Evolutionary conservation across 225 moss, liverwort and hornwort genomes (phyloP).

Genomic region (Rhytidiadelphus loreus): DNA sequence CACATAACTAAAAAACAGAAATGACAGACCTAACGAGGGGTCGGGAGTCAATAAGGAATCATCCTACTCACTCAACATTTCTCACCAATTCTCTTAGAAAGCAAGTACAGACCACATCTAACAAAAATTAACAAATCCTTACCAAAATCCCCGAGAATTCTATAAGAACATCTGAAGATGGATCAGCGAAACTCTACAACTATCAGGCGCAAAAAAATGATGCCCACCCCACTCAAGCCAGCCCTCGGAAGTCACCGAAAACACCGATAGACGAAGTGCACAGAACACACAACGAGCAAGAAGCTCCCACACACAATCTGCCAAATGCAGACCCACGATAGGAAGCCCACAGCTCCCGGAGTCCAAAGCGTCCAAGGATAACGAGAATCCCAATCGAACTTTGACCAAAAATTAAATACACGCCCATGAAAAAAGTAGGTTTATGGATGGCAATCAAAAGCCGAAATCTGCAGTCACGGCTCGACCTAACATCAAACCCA

Average conservation of each 20-base stretch:
- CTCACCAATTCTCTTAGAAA: not conserved
- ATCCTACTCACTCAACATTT: too few relatives aligned
- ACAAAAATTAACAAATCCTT: not conserved
- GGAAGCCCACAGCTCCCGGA: not conserved
- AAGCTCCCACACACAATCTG: not conserved
- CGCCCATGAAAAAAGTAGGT: conserved; percentile 15
- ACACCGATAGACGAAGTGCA: not conserved
- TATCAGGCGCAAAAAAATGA: not conserved
- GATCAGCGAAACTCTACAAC: not conserved
- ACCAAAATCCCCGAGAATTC: fast-evolving
- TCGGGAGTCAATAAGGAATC: too few relatives aligned
- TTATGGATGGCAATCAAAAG: conserved; percentile 11
- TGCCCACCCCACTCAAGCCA: not conserved
- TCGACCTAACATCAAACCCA: conserved; percentile 9
- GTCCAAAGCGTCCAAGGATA: not conserved
- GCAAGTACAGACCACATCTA: not conserved
- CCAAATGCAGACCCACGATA: not conserved
- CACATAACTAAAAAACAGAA: too few relatives aligned
- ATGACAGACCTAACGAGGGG: too few relatives aligned
- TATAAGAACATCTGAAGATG: not conserved
- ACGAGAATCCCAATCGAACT: not conserved
- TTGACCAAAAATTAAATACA: conserved; percentile 37
- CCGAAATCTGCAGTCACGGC: not conserved
- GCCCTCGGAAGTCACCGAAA: not conserved
- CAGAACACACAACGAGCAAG: not conserved